Conservation (phyloP, 495 filamentous ascomycete genomes). For the Xylaria longipes region DNA sequence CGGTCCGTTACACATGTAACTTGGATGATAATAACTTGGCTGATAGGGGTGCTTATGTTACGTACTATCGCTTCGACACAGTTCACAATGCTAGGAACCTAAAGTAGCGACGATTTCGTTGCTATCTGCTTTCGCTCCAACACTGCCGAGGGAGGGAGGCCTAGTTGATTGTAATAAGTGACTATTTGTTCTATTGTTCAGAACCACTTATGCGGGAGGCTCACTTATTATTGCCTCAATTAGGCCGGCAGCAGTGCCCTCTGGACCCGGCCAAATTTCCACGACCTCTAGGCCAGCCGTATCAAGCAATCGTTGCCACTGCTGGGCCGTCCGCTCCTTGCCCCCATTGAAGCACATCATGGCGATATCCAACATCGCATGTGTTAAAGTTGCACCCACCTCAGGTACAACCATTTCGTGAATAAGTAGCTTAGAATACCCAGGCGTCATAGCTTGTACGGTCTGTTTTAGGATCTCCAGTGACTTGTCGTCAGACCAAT, state of each 20-base stretch:
- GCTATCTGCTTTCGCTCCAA: no score
- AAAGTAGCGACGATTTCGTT: background rate
- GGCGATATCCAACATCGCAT: slow-evolving; percentile 31
- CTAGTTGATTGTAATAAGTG: background rate
- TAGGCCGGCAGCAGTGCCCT: slow-evolving; percentile 37
- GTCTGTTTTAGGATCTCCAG: slow-evolving; percentile 48
- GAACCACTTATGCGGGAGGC: background rate
- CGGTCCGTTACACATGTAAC: no score
- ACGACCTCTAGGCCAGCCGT: slow-evolving; percentile 42
- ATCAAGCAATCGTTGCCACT: slow-evolving; percentile 34
- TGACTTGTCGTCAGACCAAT: slow-evolving; percentile 33
- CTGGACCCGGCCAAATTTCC: slow-evolving; percentile 40
- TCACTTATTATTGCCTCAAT: slow-evolving; percentile 40
- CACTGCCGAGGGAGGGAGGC: background rate
- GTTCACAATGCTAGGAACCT: background rate
- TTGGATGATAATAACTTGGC: no score
- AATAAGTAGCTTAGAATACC: slow-evolving; percentile 47
- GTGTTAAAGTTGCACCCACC: slow-evolving; percentile 23
- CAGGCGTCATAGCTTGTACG: slow-evolving; percentile 40
- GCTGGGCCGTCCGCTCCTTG: slow-evolving; percentile 37
- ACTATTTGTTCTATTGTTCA: background rate
- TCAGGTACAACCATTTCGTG: slow-evolving; percentile 57
- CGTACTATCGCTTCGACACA: no score
- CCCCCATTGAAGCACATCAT: slow-evolving; percentile 39
- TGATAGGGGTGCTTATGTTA: no score